Percentiles rank a stretch among this genome's conserved stretches.
Conservation (phyloP, 208 protist genomes). For the Acanthamoeba triangularis region DNA sequence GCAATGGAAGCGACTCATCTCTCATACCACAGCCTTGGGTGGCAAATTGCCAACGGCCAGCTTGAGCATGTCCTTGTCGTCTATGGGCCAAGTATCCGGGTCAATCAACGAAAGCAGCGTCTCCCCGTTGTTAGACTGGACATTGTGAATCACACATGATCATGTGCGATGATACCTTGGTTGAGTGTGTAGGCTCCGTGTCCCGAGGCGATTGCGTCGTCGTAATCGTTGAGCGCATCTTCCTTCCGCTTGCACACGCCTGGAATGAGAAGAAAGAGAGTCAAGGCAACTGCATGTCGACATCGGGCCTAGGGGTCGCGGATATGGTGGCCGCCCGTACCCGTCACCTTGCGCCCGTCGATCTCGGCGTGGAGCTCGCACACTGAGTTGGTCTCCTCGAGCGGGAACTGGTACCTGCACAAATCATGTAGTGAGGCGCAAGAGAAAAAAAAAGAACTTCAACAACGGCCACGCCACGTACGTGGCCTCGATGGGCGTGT, state of each 20-base stretch:
- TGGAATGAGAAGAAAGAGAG: neutral
- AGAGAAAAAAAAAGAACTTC: neutral
- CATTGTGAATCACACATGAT: neutral
- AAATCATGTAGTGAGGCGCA: neutral
- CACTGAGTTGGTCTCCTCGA: constrained; percentile 88
- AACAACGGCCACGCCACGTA: neutral
- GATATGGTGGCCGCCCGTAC: constrained; percentile 1
- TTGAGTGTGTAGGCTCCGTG: constrained; percentile 62
- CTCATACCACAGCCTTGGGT: constrained; percentile 27
- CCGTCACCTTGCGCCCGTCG: constrained; percentile 88
- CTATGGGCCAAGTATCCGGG: neutral
- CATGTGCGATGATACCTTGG: neutral
- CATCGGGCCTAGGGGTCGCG: neutral
- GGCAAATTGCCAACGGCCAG: constrained; percentile 74
- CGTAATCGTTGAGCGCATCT: constrained; percentile 84
- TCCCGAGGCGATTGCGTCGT: constrained; percentile 75
- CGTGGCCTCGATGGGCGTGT: constrained; percentile 47
- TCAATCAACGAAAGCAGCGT: neutral
- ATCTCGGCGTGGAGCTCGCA: constrained; percentile 89
- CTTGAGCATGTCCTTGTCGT: constrained; percentile 74
- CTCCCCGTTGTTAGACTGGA: neutral
- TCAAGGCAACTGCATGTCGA: neutral
- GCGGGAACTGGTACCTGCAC: constrained; percentile 87
- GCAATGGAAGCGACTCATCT: neutral
- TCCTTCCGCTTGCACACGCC: constrained; percentile 76